Evolutionary conservation across 108 stramenopile genomes (phyloP).

Genomic region (Cyclotella cryptica): DNA sequence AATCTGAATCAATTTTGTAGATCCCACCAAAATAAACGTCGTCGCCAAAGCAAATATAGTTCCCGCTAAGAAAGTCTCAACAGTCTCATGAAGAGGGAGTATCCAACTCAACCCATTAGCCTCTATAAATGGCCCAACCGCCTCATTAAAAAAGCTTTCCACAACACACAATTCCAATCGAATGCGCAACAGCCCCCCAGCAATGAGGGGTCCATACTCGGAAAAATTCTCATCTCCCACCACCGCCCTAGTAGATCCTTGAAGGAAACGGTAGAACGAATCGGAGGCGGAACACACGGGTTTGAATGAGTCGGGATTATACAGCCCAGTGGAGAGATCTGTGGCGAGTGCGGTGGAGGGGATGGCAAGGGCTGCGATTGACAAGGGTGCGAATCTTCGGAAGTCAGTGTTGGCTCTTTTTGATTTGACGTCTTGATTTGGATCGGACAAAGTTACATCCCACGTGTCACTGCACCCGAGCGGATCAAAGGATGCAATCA

Average conservation of each 20-base stretch:
- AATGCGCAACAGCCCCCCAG: constrained; percentile 88
- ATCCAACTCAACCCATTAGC: constrained; percentile 91
- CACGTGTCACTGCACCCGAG: constrained; percentile 20
- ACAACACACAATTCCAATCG: constrained; percentile 94
- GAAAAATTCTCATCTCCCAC: constrained; percentile 87
- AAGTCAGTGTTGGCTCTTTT: neutral
- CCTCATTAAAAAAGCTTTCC: constrained; percentile 93
- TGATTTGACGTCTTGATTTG: neutral
- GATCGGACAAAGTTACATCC: neutral
- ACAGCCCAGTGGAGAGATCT: constrained; percentile 52
- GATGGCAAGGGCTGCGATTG: constrained; percentile 15
- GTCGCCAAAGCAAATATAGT: constrained; percentile 91
- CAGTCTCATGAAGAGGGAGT: constrained; percentile 90
- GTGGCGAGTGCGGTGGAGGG: constrained; percentile 10
- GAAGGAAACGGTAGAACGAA: constrained; percentile 83
- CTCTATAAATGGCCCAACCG: constrained; percentile 90
- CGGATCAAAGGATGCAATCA: constrained; percentile 18
- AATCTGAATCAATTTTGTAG: constrained; percentile 90
- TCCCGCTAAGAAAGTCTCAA: constrained; percentile 92
- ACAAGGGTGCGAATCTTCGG: neutral
- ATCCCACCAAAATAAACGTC: constrained; percentile 93
- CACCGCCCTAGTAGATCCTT: constrained; percentile 71
- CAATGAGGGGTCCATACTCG: constrained; percentile 92
- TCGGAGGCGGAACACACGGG: constrained; percentile 91
- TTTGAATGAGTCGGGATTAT: constrained; percentile 81